phyloP scores from a whole-genome alignment of 129 eudicot species.

The Mikania micrantha region DNA sequence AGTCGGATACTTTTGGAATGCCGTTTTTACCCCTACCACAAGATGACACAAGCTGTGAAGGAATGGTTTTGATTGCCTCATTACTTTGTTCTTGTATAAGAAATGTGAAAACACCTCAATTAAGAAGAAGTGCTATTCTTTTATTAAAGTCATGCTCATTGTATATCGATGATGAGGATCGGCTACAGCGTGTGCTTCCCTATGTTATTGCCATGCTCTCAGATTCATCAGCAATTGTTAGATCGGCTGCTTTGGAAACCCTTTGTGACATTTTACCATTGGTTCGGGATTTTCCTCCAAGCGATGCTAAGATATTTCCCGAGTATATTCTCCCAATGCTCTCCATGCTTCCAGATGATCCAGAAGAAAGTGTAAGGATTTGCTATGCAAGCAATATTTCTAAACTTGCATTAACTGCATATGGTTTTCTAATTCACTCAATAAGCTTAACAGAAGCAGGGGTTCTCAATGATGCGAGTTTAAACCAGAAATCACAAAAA shows the following conservation, averaged over 20 bases:
- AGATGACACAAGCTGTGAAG: slow-evolving; percentile 81
- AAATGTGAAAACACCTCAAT: slow-evolving; percentile 81
- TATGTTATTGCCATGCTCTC: slow-evolving; percentile 86
- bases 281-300: slow-evolving; percentile 92
- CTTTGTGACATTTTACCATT: slow-evolving; percentile 85
- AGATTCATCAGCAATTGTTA: slow-evolving; percentile 89
- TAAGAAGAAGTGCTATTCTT: slow-evolving; percentile 73
- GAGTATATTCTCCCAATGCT: slow-evolving; percentile 99
- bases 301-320: slow-evolving; percentile 95
- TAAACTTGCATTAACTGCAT: slow-evolving; percentile 86
- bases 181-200: slow-evolving; percentile 91
- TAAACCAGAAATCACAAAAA: slow-evolving; percentile 35
- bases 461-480: slow-evolving; percentile 62
- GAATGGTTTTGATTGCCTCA: slow-evolving; percentile 92
- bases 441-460: slow-evolving; percentile 97
- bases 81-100: slow-evolving; percentile 90
- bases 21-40: slow-evolving; percentile 79
- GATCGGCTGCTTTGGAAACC: slow-evolving; percentile 97
- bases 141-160: slow-evolving; percentile 68
- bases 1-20: slow-evolving; percentile 91
- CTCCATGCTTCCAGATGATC: slow-evolving; percentile 95
- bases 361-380: slow-evolving; percentile 92
- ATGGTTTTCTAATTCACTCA: slow-evolving; percentile 84
- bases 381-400: slow-evolving; percentile 90
- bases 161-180: slow-evolving; percentile 91